Evolutionary conservation across 2,329 filamentous ascomycete species (phyloP).

Genomic region (Pyrenophora graminea): DNA sequence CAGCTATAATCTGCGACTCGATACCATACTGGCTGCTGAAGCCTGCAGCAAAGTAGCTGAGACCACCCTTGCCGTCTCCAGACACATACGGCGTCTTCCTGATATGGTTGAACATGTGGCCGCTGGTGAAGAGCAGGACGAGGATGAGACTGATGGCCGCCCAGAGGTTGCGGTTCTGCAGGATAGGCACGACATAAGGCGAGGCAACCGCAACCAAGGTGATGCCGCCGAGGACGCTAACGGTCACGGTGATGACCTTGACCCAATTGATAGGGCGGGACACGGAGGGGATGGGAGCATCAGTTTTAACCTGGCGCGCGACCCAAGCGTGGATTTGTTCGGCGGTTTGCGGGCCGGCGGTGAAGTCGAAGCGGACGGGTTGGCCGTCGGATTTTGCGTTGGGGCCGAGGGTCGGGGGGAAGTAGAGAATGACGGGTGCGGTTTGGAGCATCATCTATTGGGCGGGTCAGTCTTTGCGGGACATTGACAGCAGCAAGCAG

Average conservation of each 20-base stretch:
- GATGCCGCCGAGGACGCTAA: conserved; percentile 69
- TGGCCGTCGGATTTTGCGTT: conserved; percentile 71
- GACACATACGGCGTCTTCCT: conserved; percentile 91
- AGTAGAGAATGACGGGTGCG: conserved; percentile 85
- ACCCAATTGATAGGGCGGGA: conserved; percentile 86
- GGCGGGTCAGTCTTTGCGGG: background rate
- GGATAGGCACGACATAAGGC: conserved; percentile 77
- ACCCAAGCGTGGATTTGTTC: conserved; percentile 82
- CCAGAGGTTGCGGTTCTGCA: conserved; percentile 94
- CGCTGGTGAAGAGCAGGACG: conserved; percentile 90
- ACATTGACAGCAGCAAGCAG: background rate
- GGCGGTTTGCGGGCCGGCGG: conserved; percentile 70
- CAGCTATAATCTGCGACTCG: conserved; percentile 93
- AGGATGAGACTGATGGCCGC: conserved; percentile 84
- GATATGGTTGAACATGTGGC: conserved; percentile 99
- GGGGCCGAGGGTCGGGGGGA: conserved; percentile 81
- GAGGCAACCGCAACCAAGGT: conserved; percentile 73
- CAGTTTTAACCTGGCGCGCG: conserved; percentile 70
- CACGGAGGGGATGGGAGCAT: conserved; percentile 72
- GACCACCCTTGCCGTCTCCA: conserved; percentile 80
- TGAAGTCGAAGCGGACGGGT: conserved; percentile 84
- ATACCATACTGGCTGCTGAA: conserved; percentile 94
- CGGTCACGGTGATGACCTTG: conserved; percentile 69
- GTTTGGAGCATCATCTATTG: conserved; percentile 89
- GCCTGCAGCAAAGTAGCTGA: conserved; percentile 86